Base-by-base conservation (phyloP, 257 asterid species). In the Cruciata laevipes region DNA sequence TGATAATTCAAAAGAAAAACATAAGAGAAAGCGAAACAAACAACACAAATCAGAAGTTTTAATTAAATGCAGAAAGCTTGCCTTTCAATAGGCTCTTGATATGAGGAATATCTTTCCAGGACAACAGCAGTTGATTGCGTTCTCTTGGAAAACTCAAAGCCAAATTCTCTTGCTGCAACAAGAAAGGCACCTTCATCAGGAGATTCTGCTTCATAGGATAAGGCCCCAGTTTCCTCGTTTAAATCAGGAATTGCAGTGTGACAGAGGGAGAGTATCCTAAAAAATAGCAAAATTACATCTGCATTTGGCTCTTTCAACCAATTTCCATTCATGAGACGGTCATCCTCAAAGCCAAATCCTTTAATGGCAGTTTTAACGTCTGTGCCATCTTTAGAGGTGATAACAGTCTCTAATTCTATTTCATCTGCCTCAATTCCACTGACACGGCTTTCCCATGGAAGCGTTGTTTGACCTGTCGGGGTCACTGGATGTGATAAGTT, bases 121-220 rank as follows among this genome's bases (percentile, higher is more conserved):
- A 92, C 90, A 78, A 71, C 68, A 60, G 87, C 76, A 72, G 84
- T 79, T 37, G 96, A 82, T 75, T 84, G 96, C 62, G 98, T 89
- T 87, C 98, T 86, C 79, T 76, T 89, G 77, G 84, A 86, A 64
- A 92, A 87, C 81, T 89, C 98, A 74, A 92, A 92, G 60, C 98
- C 98, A 53, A 92, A 87, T 86, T 92, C 98, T 79, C 96, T 87
- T 47, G 96, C 98, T 40, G 98, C 96, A 75, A 89, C 86, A 69
- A 92, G 89, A 82, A 92, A 92, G 32, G 98, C 79, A 31, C 88
- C 86, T 84, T 92, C 98, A 77, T 92, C 98, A 0, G 98, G 98
- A 3, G 98, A 92, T 58, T 92, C 98, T 44, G 96, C 96, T 81
- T 92, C 98, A 75, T 89, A 92, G 32, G 85, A 83, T 52, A 83